A percentile compares a stretch with the other conserved stretches of the same genome.
These are phyloP conservation scores for Colletotrichum orchidophilum DNA, from an alignment of 2,329 filamentous ascomycete genomes.

Conservation along the genomic window DNA sequence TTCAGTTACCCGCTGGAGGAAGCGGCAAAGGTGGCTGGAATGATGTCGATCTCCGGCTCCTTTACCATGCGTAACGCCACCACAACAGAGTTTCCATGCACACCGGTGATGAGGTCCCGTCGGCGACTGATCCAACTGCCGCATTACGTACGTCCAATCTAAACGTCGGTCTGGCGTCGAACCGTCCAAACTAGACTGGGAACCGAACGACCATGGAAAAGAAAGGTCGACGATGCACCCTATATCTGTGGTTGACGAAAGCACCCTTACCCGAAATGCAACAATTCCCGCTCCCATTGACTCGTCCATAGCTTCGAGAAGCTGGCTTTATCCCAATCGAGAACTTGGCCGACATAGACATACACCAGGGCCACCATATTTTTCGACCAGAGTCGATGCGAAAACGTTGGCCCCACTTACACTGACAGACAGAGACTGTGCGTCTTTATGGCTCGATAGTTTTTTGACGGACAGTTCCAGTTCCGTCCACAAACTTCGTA, in stretches of 20 bases:
- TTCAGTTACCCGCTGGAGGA: background rate
- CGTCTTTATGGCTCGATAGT: constrained; percentile 2
- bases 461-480: background rate
- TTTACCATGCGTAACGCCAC: background rate
- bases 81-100: background rate
- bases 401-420: constrained; percentile 7
- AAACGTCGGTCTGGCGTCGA: constrained; percentile 16
- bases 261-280: constrained; percentile 22
- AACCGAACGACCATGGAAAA: background rate
- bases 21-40: background rate
- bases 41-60: background rate
- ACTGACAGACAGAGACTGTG: constrained; percentile 7
- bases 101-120: constrained; percentile 9
- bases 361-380: background rate
- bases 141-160: constrained; percentile 28
- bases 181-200: background rate
- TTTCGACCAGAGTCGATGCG: background rate
- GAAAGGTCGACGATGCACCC: background rate
- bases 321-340: constrained; percentile 16
- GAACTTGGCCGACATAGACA: constrained; percentile 9
- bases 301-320: constrained; percentile 22
- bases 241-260: background rate
- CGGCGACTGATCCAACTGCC: constrained; percentile 9
- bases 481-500: background rate
- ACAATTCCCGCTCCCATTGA: constrained; percentile 18